These are phyloP conservation scores for Botrytis cinerea DNA, from an alignment of 2,329 filamentous ascomycete genomes.

Conservation along the genomic window DNA sequence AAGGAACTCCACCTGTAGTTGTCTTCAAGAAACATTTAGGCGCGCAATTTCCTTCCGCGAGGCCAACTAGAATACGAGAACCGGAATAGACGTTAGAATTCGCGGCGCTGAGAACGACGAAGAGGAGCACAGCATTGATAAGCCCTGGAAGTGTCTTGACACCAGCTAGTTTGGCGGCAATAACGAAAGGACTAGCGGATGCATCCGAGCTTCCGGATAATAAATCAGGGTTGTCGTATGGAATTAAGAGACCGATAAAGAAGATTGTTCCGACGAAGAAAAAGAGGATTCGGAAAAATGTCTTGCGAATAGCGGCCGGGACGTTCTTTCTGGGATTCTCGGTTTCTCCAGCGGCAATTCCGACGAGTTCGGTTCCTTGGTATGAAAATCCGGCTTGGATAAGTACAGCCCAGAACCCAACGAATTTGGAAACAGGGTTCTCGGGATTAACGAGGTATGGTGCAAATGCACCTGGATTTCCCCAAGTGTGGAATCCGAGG, in stretches of 20 bases:
- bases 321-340: slow-evolving; percentile 61
- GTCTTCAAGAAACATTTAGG: slow-evolving; percentile 55
- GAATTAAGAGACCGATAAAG: slow-evolving; percentile 60
- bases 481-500: slow-evolving; percentile 60
- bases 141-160: slow-evolving; percentile 56
- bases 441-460: slow-evolving; percentile 57
- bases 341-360: slow-evolving; percentile 67
- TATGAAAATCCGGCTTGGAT: slow-evolving; percentile 53
- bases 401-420: slow-evolving; percentile 69
- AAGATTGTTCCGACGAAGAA: slow-evolving; percentile 55
- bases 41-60: slow-evolving; percentile 57
- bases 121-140: slow-evolving; percentile 63
- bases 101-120: slow-evolving; percentile 58
- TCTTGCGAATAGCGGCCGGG: slow-evolving; percentile 64
- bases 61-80: slow-evolving; percentile 57
- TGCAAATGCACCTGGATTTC: slow-evolving; percentile 62
- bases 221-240: slow-evolving; percentile 54
- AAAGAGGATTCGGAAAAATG: slow-evolving; percentile 58
- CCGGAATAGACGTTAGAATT: slow-evolving; percentile 62
- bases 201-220: slow-evolving; percentile 55
- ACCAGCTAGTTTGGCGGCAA: slow-evolving; percentile 62
- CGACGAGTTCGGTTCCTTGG: slow-evolving; percentile 64
- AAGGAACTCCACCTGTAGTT: slow-evolving; percentile 54
- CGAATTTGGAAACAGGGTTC: slow-evolving; percentile 48
- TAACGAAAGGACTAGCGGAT: slow-evolving; percentile 55